Percentiles rank a stretch among this genome's conserved stretches.
These are phyloP conservation scores for Cryphonectria carpinicola DNA, from an alignment of 2,329 filamentous ascomycete species.

Conservation along the genomic window DNA sequence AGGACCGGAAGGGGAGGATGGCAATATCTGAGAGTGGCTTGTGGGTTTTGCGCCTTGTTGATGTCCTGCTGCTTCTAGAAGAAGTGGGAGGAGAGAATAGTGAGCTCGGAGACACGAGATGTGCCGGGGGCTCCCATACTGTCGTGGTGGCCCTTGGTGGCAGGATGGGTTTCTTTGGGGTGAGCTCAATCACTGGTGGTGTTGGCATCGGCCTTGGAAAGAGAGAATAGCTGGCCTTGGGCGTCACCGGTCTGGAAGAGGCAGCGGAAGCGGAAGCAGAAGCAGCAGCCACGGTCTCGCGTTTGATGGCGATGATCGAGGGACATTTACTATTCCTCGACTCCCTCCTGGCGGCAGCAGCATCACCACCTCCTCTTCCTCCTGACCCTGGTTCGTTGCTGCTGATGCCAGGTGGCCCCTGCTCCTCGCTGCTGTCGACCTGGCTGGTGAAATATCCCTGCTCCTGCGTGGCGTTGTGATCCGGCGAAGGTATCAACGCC, in stretches of 20 bases:
- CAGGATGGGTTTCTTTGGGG: not conserved
- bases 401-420: not conserved
- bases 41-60: constrained; percentile 17
- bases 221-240: constrained; percentile 26
- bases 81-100: not conserved
- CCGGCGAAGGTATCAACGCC: constrained; percentile 22
- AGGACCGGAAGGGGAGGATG: constrained; percentile 16
- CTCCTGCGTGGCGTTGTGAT: constrained; percentile 6
- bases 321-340: constrained; percentile 26
- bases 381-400: not conserved
- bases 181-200: not conserved
- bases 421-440: not conserved
- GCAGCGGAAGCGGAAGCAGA: not conserved
- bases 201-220: constrained; percentile 18
- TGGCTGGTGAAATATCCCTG: not conserved
- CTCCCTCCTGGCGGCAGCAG: not conserved
- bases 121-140: constrained; percentile 3
- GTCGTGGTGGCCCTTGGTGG: constrained; percentile 3
- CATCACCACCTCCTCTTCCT: not conserved
- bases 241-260: constrained; percentile 31
- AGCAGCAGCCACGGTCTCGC: constrained; percentile 31
- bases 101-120: not conserved
- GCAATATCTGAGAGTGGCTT: constrained; percentile 18
- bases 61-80: constrained; percentile 13
- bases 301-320: constrained; percentile 36